Evolutionary conservation across 352 stramenopile species (phyloP), one percentile per base, ranked within the genome.

Genomic region (Pythium brachiatum): DNA sequence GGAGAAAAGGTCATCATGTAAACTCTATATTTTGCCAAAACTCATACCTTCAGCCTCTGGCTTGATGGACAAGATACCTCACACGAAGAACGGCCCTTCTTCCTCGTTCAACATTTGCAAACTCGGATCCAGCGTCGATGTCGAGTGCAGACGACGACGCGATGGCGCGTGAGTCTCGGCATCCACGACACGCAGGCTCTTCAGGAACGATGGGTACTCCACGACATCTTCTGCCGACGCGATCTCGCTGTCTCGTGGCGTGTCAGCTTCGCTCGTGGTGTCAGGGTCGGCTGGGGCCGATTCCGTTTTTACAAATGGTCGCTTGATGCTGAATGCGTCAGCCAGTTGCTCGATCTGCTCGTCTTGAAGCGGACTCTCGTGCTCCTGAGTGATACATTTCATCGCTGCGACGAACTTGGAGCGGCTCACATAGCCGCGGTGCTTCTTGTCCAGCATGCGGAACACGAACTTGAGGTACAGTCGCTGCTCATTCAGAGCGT

Each of bases 381-480:
- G 72, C 51, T 90, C 81, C 38, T 91, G 75, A 53, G 91, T 90
- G 50, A 90, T 84, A 44, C 78, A 82, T 31, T 88, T 79, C 79
- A 93, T 85, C 0, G 79, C 84, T 2, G 76, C 76, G 18, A 93
- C 67, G 47, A 93, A 93, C 66, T 93, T 86, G 47, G 72, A 34
- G 43, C 83, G 85, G 11, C 76, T 78, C 36, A 93, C 65, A 46
- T 81, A 86, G 16, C 83, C 83, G 9, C 75, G 70, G 26, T 83
- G 71, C 57, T 84, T 86, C 47, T 80, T 82, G 47, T 93, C 83
- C 15, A 93, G 63, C 60, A 86, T 86, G 11, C 83, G 81, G 66
- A 93, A 93, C 12, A 93, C 57, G 27, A 90, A 79, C 63, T 93
- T 93, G 31, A 93, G 77, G 59, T 93, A 89, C 55, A 93, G 55